These are phyloP conservation scores for Tremella yokohamensis DNA, from an alignment of 768 basidiomycete genomes.

Conservation along the genomic window DNA sequence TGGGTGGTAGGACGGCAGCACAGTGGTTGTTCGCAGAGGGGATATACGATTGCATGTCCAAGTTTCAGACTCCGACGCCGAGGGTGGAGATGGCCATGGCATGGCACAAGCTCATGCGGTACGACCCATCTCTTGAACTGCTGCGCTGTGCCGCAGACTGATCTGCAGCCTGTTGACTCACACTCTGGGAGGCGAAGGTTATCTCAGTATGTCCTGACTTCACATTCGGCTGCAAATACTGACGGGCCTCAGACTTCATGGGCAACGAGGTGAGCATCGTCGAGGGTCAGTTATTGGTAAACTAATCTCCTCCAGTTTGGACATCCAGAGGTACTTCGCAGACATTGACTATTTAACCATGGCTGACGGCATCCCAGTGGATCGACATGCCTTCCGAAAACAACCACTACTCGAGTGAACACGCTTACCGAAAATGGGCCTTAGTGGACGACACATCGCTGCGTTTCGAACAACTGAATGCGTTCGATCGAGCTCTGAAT, in stretches of 20 bases:
- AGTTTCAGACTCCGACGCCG: background rate
- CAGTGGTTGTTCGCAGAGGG: background rate
- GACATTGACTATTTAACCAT: background rate
- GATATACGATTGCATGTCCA: constrained; percentile 1
- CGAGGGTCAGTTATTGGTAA: background rate
- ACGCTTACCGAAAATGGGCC: background rate
- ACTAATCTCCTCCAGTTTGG: background rate
- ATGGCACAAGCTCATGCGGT: constrained; percentile 5
- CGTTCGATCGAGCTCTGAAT: background rate
- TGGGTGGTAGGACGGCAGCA: background rate
- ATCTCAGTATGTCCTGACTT: constrained; percentile 1
- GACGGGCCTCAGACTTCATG: background rate
- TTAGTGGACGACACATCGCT: background rate
- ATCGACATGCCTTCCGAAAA: background rate
- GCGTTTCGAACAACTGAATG: background rate
- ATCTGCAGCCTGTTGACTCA: background rate
- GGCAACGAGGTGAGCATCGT: constrained; percentile 1
- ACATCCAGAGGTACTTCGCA: background rate
- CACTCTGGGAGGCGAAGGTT: background rate
- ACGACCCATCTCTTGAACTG: background rate
- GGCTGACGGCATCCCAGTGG: background rate
- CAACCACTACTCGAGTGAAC: background rate
- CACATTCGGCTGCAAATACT: background rate
- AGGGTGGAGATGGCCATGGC: constrained; percentile 1
- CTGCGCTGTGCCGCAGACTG: background rate